Evolutionary conservation across 2,329 filamentous ascomycete genomes (phyloP).

Genomic region (Rasamsonia emersonii): DNA sequence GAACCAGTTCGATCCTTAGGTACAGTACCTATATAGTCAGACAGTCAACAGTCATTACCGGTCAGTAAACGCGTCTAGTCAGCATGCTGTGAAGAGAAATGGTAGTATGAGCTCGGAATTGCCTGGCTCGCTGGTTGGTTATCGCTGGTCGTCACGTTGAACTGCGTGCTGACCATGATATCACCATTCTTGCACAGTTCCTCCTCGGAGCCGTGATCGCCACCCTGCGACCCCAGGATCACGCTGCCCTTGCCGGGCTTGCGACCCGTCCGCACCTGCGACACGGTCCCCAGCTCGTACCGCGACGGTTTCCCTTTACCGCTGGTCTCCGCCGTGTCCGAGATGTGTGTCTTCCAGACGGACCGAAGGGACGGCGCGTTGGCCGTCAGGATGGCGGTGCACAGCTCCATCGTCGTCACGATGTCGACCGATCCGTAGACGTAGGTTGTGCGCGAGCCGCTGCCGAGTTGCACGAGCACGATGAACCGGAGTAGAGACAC

Average conservation of each 20-base stretch:
- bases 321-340: background rate
- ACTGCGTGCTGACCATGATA: slow-evolving; percentile 1
- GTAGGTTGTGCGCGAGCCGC: slow-evolving; percentile 1
- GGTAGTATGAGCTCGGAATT: background rate
- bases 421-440: slow-evolving; percentile 2
- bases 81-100: background rate
- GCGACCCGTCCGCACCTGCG: background rate
- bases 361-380: background rate
- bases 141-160: background rate
- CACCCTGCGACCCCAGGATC: background rate
- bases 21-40: no score
- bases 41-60: no score
- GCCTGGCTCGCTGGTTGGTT: background rate
- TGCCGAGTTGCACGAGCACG: slow-evolving; percentile 1
- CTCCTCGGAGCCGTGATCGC: slow-evolving; percentile 1
- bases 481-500: slow-evolving; percentile 1
- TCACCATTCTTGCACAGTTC: slow-evolving; percentile 1
- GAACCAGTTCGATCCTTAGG: no score
- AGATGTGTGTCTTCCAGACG: background rate
- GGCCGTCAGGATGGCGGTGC: background rate
- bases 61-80: no score
- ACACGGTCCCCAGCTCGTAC: slow-evolving; percentile 1
- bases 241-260: background rate
- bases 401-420: slow-evolving; percentile 1
- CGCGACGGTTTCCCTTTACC: background rate